Evolutionary conservation across 176 grass and related monocot genomes (phyloP).

Genomic region (Cenchrus americanus): DNA sequence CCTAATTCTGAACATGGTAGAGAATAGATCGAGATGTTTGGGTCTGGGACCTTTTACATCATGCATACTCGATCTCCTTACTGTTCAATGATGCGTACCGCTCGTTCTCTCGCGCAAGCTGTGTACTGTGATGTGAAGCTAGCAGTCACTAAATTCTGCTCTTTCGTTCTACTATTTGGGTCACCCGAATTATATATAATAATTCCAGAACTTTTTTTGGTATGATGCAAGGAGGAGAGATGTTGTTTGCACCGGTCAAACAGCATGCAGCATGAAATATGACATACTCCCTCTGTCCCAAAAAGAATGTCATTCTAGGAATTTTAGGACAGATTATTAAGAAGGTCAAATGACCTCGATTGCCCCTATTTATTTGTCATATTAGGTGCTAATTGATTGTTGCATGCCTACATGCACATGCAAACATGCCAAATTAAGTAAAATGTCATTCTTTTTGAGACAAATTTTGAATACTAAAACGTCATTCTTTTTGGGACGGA

Average conservation of each 20-base stretch:
- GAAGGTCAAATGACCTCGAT: too few species aligned
- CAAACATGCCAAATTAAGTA: too few species aligned
- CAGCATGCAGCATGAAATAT: conserved; percentile 53
- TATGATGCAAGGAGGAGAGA: conserved; percentile 16
- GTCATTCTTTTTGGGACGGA: too few species aligned
- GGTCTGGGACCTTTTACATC: neutral
- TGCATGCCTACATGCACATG: too few species aligned
- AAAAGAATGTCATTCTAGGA: too few species aligned
- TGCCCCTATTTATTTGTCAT: too few species aligned
- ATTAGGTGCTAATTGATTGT: too few species aligned
- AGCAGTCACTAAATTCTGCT: conserved; percentile 31
- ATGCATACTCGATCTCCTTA: neutral
- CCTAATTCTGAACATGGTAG: neutral
- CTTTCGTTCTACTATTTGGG: conserved; percentile 23
- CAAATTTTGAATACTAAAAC: too few species aligned
- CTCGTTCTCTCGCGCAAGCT: neutral
- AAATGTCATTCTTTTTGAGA: too few species aligned
- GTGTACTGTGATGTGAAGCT: neutral
- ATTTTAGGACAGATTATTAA: too few species aligned
- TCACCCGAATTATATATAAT: conserved; percentile 18
- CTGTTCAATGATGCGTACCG: conserved; percentile 39
- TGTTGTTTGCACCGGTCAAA: conserved; percentile 22
- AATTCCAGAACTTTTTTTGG: neutral
- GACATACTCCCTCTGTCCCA: too few species aligned
- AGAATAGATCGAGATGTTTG: neutral